A percentile compares a stretch with the other conserved stretches of the same genome.
Evolutionary conservation across 805 yeast species (phyloP).

Genomic region (Saccharomycopsis oosterbeekiorum): DNA sequence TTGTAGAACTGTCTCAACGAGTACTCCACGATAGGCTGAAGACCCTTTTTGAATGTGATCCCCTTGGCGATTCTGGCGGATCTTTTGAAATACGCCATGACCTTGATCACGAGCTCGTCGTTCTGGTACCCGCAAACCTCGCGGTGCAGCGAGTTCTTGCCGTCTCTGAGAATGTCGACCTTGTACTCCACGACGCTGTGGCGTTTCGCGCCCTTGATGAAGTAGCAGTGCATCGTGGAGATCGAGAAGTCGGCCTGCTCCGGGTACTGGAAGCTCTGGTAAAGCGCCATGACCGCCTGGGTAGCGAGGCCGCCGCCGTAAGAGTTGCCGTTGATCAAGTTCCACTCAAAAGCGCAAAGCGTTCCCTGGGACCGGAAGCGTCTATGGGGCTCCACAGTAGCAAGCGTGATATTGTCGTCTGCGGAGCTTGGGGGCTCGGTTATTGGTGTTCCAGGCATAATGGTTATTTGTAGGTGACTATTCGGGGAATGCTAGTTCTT

Average conservation of each 20-base stretch:
- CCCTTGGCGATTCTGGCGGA: neutral
- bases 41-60: neutral
- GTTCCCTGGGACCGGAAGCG: neutral
- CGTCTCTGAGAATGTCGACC: slow-evolving; percentile 1
- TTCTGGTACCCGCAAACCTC: slow-evolving; percentile 4
- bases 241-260: neutral
- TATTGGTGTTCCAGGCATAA: neutral
- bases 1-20: neutral
- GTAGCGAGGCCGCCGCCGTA: neutral
- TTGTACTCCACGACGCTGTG: neutral
- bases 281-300: neutral
- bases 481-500: too few species aligned
- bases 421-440: neutral
- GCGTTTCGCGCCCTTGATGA: neutral
- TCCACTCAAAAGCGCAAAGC: neutral
- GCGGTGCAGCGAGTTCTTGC: slow-evolving; percentile 4
- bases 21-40: neutral
- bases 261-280: neutral
- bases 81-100: neutral
- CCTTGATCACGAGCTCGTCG: neutral
- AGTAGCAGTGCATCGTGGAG: slow-evolving; percentile 2
- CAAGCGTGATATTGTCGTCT: neutral
- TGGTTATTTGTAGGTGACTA: neutral
- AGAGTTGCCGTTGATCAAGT: neutral
- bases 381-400: neutral